phyloP scores from a whole-genome alignment of 23 red algal species.

The Rhodosorus marinus region DNA sequence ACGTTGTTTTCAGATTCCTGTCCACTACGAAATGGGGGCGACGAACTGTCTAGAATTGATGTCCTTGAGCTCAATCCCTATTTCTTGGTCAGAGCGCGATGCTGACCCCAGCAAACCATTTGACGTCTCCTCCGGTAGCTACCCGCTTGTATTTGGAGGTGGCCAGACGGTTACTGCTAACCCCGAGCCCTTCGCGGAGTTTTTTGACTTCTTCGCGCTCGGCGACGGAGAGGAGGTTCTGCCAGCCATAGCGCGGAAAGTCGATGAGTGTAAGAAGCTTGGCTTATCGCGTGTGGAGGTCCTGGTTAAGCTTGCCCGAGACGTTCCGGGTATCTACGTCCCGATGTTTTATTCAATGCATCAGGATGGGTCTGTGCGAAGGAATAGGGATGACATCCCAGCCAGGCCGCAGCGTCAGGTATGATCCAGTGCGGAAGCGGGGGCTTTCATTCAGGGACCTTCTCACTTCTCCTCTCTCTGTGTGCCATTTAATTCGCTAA shows the following conservation, averaged over 20 bases:
- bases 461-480: no score
- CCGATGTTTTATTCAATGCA: constrained; percentile 24
- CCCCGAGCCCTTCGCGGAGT: constrained; percentile 43
- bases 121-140: neutral
- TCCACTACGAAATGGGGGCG: constrained; percentile 60
- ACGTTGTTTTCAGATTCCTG: no score
- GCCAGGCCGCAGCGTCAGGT: constrained; percentile 17
- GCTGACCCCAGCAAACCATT: neutral
- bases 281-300: constrained; percentile 11
- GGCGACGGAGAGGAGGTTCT: constrained; percentile 64
- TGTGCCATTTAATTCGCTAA: no score
- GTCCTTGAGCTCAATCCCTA: constrained; percentile 18
- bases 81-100: constrained; percentile 26
- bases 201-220: constrained; percentile 48
- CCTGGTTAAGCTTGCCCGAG: constrained; percentile 18
- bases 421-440: no score
- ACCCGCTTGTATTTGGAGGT: constrained; percentile 41
- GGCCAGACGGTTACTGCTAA: constrained; percentile 38
- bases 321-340: constrained; percentile 48
- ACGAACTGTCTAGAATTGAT: constrained; percentile 48
- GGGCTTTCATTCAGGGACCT: no score
- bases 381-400: constrained; percentile 22
- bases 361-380: constrained; percentile 2
- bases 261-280: constrained; percentile 4
- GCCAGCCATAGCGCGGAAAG: constrained; percentile 19